phyloP scores from a whole-genome alignment of 2,329 filamentous ascomycete species.

The Nothomitra cinnamomea region DNA sequence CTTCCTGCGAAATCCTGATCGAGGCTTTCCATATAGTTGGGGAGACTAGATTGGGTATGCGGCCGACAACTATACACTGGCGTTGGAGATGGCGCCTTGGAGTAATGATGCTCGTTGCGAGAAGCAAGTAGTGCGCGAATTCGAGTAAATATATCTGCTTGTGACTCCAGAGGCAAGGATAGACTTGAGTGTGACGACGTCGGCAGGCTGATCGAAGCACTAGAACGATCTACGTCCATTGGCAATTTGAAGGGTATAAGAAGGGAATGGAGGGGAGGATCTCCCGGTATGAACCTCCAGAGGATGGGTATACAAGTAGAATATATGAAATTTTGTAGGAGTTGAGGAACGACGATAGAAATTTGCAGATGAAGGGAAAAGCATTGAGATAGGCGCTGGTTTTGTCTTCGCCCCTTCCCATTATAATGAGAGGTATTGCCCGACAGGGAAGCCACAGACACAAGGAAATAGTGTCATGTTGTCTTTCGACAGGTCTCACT shows the following conservation, averaged over 20 bases:
- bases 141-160: background rate
- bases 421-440: too few species aligned
- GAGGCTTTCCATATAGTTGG: background rate
- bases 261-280: too few species aligned
- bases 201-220: background rate
- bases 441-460: background rate
- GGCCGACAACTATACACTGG: background rate
- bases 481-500: background rate
- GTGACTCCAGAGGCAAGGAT: background rate
- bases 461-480: background rate
- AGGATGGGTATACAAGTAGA: too few species aligned
- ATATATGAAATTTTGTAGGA: too few species aligned
- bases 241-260: too few species aligned
- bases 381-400: too few species aligned
- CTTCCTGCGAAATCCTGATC: background rate
- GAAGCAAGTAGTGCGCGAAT: background rate
- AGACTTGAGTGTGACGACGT: background rate
- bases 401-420: too few species aligned
- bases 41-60: background rate
- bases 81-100: background rate
- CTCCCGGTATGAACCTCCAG: too few species aligned
- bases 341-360: too few species aligned
- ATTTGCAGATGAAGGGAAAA: too few species aligned
- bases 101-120: background rate
- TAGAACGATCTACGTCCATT: too few species aligned